A percentile compares a stretch with the other conserved stretches of the same genome.
Conservation (phyloP, 2,329 filamentous ascomycete genomes). For the Calonectria ilicicola region DNA sequence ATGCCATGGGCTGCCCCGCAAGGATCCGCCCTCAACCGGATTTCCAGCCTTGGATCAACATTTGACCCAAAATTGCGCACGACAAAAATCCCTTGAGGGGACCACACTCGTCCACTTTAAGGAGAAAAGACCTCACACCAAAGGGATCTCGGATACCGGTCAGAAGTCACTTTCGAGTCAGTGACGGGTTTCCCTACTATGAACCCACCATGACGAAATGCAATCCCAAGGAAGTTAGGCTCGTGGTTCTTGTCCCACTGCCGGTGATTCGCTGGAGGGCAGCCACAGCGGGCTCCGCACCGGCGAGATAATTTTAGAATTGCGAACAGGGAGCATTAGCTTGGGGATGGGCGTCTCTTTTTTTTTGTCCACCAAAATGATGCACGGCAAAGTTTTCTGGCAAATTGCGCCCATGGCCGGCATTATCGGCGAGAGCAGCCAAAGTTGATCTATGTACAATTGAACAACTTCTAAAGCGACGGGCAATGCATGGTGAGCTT, state of each 20-base stretch:
- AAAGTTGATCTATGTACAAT: background rate
- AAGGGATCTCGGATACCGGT: background rate
- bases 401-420: slow-evolving; percentile 6
- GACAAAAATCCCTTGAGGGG: slow-evolving; percentile 30
- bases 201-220: slow-evolving; percentile 32
- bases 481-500: background rate
- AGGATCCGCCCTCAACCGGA: slow-evolving; percentile 32
- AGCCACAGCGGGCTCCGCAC: slow-evolving; percentile 22
- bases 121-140: slow-evolving; percentile 2
- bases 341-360: background rate
- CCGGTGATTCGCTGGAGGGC: slow-evolving; percentile 27
- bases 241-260: slow-evolving; percentile 9
- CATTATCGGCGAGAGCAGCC: background rate
- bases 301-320: slow-evolving; percentile 38
- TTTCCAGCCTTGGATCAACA: slow-evolving; percentile 35
- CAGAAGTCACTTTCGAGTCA: background rate
- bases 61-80: slow-evolving; percentile 28
- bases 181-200: slow-evolving; percentile 9
- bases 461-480: background rate
- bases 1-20: slow-evolving; percentile 30
- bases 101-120: slow-evolving; percentile 14
- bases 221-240: slow-evolving; percentile 12
- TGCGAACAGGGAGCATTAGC: slow-evolving; percentile 9
- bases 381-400: slow-evolving; percentile 11
- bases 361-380: slow-evolving; percentile 11